Evolutionary conservation across 2,329 filamentous ascomycete genomes (phyloP).

Genomic region (Blastomyces percursus): DNA sequence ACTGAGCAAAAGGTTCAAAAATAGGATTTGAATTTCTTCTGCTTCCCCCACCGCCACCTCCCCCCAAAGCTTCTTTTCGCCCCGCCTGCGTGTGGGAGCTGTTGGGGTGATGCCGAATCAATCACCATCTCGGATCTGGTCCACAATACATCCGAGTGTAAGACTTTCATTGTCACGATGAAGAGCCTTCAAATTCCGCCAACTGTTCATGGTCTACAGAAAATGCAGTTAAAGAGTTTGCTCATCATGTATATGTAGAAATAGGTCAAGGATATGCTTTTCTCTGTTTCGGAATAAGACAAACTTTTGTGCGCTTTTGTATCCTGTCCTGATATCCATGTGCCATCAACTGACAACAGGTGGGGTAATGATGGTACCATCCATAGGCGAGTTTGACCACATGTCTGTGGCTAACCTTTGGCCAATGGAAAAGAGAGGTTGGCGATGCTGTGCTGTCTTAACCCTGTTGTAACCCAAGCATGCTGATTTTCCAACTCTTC

Average conservation of each 20-base stretch:
- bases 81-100: background rate
- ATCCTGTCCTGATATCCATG: background rate
- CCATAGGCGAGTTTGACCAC: background rate
- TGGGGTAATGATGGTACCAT: background rate
- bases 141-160: no score
- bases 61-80: background rate
- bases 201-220: background rate
- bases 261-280: background rate
- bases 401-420: background rate
- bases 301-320: background rate
- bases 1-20: background rate
- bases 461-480: background rate
- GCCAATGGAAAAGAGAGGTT: background rate
- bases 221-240: background rate
- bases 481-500: background rate
- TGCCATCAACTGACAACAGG: background rate
- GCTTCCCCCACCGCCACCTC: background rate
- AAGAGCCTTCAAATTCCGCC: background rate
- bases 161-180: no score
- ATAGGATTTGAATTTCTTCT: background rate
- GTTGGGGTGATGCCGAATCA: background rate
- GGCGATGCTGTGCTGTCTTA: background rate
- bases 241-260: background rate
- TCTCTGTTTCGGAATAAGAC: background rate
- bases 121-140: no score